Conservation (phyloP, 139 green algal species). For the Closterium sp. region DNA sequence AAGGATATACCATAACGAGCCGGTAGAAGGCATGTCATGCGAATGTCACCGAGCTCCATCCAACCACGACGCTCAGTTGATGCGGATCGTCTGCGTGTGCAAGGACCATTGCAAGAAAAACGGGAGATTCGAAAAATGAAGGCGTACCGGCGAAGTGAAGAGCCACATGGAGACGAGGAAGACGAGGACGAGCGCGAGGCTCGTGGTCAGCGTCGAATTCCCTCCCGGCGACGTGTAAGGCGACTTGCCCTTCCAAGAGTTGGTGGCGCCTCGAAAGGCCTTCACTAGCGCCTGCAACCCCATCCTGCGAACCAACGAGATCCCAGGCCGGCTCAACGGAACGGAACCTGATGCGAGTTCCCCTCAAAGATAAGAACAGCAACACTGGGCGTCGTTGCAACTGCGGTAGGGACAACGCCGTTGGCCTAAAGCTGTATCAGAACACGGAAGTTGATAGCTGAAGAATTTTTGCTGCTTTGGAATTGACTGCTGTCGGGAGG, state of each 20-base stretch:
- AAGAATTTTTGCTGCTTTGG: background rate
- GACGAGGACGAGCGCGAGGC: background rate
- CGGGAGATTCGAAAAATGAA: background rate
- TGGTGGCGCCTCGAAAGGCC: background rate
- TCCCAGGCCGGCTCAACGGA: background rate
- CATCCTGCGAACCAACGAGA: background rate
- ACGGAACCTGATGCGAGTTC: background rate
- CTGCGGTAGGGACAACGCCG: background rate
- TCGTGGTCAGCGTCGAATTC: background rate
- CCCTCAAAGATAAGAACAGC: no score
- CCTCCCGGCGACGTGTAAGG: background rate
- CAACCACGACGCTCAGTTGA: background rate
- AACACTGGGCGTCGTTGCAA: background rate
- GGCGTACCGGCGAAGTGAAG: background rate
- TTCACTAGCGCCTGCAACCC: background rate
- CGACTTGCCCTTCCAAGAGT: background rate
- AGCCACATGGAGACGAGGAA: background rate
- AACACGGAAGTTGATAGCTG: background rate
- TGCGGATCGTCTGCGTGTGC: no score
- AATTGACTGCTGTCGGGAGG: background rate
- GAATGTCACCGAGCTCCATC: background rate
- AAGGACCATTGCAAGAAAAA: background rate
- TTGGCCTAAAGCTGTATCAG: background rate
- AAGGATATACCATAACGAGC: background rate
- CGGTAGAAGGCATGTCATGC: background rate